phyloP scores from a whole-genome alignment of 441 rosid species.

The Erodium moschatum region DNA sequence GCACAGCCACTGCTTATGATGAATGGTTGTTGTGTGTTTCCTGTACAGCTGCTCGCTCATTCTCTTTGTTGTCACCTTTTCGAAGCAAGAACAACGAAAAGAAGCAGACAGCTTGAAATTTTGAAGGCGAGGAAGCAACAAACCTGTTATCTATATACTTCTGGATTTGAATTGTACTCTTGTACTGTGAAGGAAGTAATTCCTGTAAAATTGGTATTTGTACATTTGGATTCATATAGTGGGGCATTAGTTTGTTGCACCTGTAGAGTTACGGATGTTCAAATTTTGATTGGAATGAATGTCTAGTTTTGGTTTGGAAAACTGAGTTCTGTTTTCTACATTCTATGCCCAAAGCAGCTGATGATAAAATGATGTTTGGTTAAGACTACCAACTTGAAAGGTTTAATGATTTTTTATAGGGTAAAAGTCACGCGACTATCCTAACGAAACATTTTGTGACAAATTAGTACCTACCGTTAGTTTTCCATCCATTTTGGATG shows the following conservation, averaged over 20 bases:
- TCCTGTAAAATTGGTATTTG: too few species aligned
- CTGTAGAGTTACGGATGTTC: not conserved
- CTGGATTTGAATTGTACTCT: slow-evolving; percentile 14
- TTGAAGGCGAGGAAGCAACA: slow-evolving; percentile 17
- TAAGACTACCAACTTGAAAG: too few species aligned
- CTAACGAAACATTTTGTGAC: too few species aligned
- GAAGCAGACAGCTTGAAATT: slow-evolving; percentile 35
- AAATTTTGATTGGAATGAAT: not conserved
- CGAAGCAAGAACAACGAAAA: slow-evolving; percentile 66
- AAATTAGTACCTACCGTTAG: too few species aligned
- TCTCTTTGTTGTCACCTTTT: slow-evolving; percentile 77
- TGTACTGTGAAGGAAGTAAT: not conserved
- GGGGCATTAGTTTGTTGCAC: not conserved
- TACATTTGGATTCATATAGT: too few species aligned
- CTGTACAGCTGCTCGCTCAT: slow-evolving; percentile 67
- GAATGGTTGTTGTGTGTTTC: not conserved
- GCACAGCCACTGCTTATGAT: too few species aligned
- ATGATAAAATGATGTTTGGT: too few species aligned
- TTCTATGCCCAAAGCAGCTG: too few species aligned
- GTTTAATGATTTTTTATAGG: too few species aligned
- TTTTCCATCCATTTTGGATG: too few species aligned
- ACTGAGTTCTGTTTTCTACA: too few species aligned
- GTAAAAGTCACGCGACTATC: too few species aligned
- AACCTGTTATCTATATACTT: slow-evolving; percentile 18
- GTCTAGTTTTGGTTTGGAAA: not conserved